phyloP scores from a whole-genome alignment of 2,329 filamentous ascomycete species.

The Magnaporthiopsis incrustans region DNA sequence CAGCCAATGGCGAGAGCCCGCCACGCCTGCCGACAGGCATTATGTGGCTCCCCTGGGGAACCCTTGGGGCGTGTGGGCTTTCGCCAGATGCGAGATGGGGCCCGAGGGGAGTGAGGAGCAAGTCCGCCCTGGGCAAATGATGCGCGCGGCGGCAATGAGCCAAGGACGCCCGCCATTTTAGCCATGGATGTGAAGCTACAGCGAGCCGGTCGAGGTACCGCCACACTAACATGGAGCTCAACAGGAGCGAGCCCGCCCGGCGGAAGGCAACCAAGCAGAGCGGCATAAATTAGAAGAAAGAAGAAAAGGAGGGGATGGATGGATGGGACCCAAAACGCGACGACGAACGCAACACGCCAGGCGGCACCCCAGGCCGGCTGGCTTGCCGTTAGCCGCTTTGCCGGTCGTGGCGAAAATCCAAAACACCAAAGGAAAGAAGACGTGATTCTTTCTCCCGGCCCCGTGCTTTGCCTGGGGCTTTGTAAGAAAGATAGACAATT shows the following conservation, averaged over 20 bases:
- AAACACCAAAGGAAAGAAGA: not conserved
- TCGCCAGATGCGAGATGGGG: not conserved
- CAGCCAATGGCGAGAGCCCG: not conserved
- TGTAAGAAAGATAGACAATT: not conserved
- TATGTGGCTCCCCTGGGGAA: not conserved
- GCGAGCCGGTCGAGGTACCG: not conserved
- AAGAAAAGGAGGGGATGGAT: not conserved
- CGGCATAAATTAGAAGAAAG: too few relatives aligned
- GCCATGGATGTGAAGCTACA: not conserved
- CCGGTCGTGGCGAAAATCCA: not conserved
- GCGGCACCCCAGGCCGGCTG: too few relatives aligned
- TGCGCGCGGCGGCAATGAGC: not conserved
- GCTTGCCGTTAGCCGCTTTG: not conserved
- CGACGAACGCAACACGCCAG: too few relatives aligned
- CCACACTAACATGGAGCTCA: not conserved
- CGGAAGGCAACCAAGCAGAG: not conserved
- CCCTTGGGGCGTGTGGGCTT: not conserved
- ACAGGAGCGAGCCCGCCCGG: too few relatives aligned
- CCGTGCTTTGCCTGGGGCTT: not conserved
- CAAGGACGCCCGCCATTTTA: not conserved
- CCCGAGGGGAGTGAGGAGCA: not conserved
- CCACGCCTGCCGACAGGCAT: not conserved
- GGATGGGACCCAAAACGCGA: not conserved
- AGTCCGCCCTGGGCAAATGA: not conserved
- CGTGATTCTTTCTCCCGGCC: not conserved